Evolutionary conservation across 805 yeast genomes (phyloP).

Genomic region (Wickerhamiella parazyma): DNA sequence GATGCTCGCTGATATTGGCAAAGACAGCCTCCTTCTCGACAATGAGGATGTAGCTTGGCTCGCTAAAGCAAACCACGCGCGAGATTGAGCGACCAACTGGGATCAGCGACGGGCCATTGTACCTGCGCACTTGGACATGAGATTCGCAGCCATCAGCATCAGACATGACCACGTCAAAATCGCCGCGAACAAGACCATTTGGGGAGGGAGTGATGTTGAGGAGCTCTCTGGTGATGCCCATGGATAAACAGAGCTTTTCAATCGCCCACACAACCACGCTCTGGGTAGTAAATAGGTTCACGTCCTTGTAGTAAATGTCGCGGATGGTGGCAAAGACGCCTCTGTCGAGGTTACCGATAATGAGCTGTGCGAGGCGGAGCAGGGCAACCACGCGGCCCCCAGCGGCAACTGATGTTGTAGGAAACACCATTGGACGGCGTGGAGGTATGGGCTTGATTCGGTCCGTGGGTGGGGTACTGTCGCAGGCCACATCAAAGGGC

Average conservation of each 20-base stretch:
- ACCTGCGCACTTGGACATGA: slow-evolving; percentile 7
- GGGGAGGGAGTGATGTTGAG: slow-evolving; percentile 40
- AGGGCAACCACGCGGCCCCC: not conserved
- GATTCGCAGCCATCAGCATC: slow-evolving; percentile 9
- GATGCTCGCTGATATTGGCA: slow-evolving; percentile 21
- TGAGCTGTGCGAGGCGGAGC: slow-evolving; percentile 9
- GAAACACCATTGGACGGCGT: not conserved
- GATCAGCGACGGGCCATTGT: slow-evolving; percentile 22
- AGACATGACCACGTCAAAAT: slow-evolving; percentile 19
- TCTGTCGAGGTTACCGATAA: slow-evolving; percentile 12
- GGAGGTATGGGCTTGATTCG: not conserved
- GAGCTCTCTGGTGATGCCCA: slow-evolving; percentile 28
- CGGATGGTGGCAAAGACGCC: slow-evolving; percentile 30
- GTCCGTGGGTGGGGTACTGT: not conserved
- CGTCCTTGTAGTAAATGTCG: slow-evolving; percentile 48
- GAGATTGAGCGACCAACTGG: slow-evolving; percentile 26
- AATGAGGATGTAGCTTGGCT: slow-evolving; percentile 28
- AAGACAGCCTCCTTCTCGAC: slow-evolving; percentile 41
- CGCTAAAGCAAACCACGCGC: slow-evolving; percentile 5
- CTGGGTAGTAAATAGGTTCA: slow-evolving; percentile 37
- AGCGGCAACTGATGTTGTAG: not conserved
- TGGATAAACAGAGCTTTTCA: slow-evolving; percentile 27
- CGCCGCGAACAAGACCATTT: slow-evolving; percentile 41
- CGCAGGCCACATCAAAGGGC: not conserved
- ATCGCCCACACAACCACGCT: slow-evolving; percentile 29